Evolutionary conservation across 306 rosid species (phyloP).

Genomic region (Lupinus albus): DNA sequence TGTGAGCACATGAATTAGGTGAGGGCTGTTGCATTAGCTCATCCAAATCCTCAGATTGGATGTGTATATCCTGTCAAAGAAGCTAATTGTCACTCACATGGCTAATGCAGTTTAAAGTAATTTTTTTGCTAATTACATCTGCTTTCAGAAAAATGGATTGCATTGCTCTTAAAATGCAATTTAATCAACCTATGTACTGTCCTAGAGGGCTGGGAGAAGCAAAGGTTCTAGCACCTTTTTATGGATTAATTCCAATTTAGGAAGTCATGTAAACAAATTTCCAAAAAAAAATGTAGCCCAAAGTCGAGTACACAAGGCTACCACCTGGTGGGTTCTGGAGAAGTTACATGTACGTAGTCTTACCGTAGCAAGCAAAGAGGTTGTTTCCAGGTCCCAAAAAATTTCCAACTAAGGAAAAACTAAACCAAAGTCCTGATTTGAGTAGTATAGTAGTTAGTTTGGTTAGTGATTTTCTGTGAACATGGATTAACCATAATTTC

Average conservation of each 20-base stretch:
- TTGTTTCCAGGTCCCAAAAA: too few species aligned
- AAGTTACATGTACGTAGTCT: too few species aligned
- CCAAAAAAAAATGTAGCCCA: too few species aligned
- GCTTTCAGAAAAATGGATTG: not conserved
- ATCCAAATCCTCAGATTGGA: constrained; percentile 63
- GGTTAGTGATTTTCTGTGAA: not conserved
- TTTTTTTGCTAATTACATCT: not conserved
- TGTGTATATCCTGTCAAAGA: constrained; percentile 56
- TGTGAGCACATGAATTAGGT: constrained; percentile 60
- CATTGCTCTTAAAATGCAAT: constrained; percentile 2
- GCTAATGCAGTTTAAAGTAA: not conserved
- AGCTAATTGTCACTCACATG: not conserved
- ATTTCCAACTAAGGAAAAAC: not conserved
- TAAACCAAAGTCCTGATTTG: not conserved
- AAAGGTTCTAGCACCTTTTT: not conserved
- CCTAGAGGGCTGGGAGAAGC: not conserved
- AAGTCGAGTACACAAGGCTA: too few species aligned
- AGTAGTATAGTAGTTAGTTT: not conserved
- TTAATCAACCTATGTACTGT: not conserved
- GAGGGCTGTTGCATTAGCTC: constrained; percentile 65
- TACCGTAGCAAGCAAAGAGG: too few species aligned
- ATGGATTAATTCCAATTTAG: not conserved
- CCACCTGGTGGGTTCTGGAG: too few species aligned
- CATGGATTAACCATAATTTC: constrained; percentile 20
- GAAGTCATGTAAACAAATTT: too few species aligned